These are phyloP conservation scores for Selaginella tamariscina DNA, from an alignment of 75 land plant species.

Conservation along the genomic window DNA sequence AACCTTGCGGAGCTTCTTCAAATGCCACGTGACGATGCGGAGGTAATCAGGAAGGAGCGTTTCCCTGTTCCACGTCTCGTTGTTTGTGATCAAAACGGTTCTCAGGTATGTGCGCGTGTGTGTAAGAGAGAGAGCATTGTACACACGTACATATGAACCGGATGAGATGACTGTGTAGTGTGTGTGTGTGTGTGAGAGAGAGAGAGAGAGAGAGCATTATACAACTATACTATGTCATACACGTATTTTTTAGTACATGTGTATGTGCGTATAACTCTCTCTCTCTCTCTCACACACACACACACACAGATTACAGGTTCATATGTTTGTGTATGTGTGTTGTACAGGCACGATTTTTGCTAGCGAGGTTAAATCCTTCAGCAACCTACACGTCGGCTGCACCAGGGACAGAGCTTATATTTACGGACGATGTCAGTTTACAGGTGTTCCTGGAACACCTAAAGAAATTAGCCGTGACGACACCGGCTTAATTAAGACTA, in stretches of 20 bases:
- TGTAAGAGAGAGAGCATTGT: no score
- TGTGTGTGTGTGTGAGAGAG: no score
- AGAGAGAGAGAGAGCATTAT: no score
- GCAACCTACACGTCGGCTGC: conserved; percentile 56
- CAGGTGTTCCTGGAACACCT: conserved; percentile 84
- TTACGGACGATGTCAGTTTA: conserved; percentile 93
- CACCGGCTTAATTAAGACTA: conserved; percentile 30
- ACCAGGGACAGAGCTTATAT: conserved; percentile 49
- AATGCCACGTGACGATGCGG: conserved; percentile 76
- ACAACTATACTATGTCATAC: no score
- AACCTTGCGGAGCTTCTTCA: conserved; percentile 62
- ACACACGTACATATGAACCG: no score
- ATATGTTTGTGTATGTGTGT: background rate
- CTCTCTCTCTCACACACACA: no score
- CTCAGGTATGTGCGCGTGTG: background rate
- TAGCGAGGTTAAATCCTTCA: conserved; percentile 90
- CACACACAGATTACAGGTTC: no score
- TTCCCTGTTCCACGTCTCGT: background rate
- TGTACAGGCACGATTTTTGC: conserved; percentile 74
- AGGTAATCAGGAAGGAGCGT: conserved; percentile 50
- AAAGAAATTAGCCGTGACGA: conserved; percentile 68
- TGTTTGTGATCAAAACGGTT: background rate
- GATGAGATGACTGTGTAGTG: no score
- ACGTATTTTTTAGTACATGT: no score
- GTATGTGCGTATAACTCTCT: no score